A percentile compares a stretch with the other conserved stretches of the same genome.
phyloP scores from a whole-genome alignment of 2,329 filamentous ascomycete genomes.

The Ophiobolus disseminans region DNA sequence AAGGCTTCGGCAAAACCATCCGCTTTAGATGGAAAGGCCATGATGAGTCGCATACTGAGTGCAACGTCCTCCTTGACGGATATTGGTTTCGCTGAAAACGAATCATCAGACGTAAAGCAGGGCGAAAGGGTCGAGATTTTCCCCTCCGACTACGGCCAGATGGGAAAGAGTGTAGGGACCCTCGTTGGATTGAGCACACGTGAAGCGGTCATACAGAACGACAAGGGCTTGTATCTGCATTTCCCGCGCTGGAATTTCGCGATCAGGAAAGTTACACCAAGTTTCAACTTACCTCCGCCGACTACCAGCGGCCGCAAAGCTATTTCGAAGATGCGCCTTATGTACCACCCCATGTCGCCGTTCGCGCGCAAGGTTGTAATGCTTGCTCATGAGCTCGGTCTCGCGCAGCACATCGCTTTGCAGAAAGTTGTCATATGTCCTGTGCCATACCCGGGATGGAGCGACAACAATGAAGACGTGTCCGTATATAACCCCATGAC shows the following conservation, averaged over 20 bases:
- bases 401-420: conserved; percentile 31
- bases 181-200: conserved; percentile 35
- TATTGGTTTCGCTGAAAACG: conserved; percentile 57
- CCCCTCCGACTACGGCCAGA: conserved; percentile 42
- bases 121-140: conserved; percentile 61
- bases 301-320: conserved; percentile 2
- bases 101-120: conserved; percentile 61
- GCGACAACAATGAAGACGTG: conserved; percentile 38
- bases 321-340: conserved; percentile 34
- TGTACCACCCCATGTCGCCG: conserved; percentile 40
- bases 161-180: conserved; percentile 35
- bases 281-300: neutral
- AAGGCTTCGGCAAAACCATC: conserved; percentile 50
- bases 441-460: conserved; percentile 35
- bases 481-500: conserved; percentile 37
- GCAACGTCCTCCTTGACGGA: conserved; percentile 51
- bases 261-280: conserved; percentile 22
- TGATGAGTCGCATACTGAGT: conserved; percentile 56
- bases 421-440: conserved; percentile 43
- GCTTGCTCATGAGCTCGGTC: conserved; percentile 35
- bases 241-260: conserved; percentile 51
- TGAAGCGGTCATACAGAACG: conserved; percentile 40
- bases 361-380: conserved; percentile 40
- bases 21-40: conserved; percentile 32
- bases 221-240: conserved; percentile 39